phyloP scores from a whole-genome alignment of 1,284 basidiomycete genomes.

The Cryptococcus neoformans region DNA sequence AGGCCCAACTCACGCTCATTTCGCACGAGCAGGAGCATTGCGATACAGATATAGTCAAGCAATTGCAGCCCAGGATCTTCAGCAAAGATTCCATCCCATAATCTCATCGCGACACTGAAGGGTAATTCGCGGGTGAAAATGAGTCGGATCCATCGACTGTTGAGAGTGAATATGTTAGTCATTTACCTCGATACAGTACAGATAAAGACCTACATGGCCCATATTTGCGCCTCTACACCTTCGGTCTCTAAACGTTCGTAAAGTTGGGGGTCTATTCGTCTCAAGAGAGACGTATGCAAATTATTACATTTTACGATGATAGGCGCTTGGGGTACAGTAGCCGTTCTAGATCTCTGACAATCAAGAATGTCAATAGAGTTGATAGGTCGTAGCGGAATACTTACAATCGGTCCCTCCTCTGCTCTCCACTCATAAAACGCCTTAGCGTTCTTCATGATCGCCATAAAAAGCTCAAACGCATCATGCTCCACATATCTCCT shows the following conservation, averaged over 20 bases:
- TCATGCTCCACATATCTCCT: constrained; percentile 56
- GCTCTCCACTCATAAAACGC: constrained; percentile 87
- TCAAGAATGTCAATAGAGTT: constrained; percentile 13
- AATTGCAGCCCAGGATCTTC: constrained; percentile 67
- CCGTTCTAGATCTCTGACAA: constrained; percentile 11
- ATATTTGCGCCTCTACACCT: constrained; percentile 89
- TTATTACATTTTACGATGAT: constrained; percentile 75
- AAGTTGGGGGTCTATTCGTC: constrained; percentile 75
- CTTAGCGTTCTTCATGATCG: constrained; percentile 71
- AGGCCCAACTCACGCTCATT: constrained; percentile 62
- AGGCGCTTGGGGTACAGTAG: constrained; percentile 57
- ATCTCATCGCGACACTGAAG: constrained; percentile 63
- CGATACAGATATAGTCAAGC: constrained; percentile 78
- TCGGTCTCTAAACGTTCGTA: constrained; percentile 69
- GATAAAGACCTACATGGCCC: constrained; percentile 69
- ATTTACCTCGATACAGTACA: neutral
- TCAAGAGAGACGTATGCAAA: constrained; percentile 69
- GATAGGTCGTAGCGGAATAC: constrained; percentile 10
- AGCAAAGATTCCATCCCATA: constrained; percentile 92
- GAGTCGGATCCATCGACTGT: constrained; percentile 82
- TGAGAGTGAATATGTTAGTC: neutral
- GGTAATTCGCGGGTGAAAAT: constrained; percentile 84
- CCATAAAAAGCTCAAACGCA: constrained; percentile 73
- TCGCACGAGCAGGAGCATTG: constrained; percentile 87
- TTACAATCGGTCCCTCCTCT: constrained; percentile 42